Base-by-base conservation (phyloP, 2,329 filamentous ascomycete species). In the Microcyclospora tardicrescens region DNA sequence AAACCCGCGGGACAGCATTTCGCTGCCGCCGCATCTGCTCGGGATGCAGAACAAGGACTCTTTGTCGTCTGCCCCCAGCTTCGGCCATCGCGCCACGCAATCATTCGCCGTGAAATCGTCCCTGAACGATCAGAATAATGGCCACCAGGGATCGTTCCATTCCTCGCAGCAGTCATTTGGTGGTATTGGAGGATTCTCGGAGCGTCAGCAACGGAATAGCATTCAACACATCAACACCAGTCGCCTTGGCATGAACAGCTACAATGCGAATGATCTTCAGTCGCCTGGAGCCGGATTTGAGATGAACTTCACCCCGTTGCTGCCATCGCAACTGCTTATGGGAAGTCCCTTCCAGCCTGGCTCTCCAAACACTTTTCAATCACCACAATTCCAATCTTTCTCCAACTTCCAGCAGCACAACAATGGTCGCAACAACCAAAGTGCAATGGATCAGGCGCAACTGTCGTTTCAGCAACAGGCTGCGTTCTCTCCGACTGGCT, bases 301-400 rank as follows among this genome's bases (percentile, higher is more conserved):
- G 58, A 95, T 96, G 89, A 91, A 96, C 65, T 96, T 95, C 64
- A 95, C 91, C 10, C 89, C 91, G 48, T 73, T 98, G 49, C 76
- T 98, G 29, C 91, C 91, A 28, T 96, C 89, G 28, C 85, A 95
- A 64, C 71, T 98, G 52, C 77, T 98, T 16, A 80, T 96, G 36
- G 91, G 91, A 35, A 95, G 86, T 62, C 91, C 91, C 13, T 96
- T 96, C 65, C 91, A 96, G 65, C 86, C 91, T 11, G 91, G 87
- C 32, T 94, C 84, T 5, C 89, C 89, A 3, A 84, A 81, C 28
- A 80, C 84, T 29, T 96, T 95, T 63, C 78, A 80, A 44, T 94
- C 83, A 49, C 82, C 87, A 30, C 87, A 95, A 60, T 98, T 95
- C 63, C 81, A 91, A 61, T 86, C 73, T 59, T 79, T 91, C 59